Percentiles rank a stretch among this genome's conserved stretches.
These are phyloP conservation scores for Trametes cinnabarina DNA, from an alignment of 768 basidiomycete genomes.

Conservation along the genomic window DNA sequence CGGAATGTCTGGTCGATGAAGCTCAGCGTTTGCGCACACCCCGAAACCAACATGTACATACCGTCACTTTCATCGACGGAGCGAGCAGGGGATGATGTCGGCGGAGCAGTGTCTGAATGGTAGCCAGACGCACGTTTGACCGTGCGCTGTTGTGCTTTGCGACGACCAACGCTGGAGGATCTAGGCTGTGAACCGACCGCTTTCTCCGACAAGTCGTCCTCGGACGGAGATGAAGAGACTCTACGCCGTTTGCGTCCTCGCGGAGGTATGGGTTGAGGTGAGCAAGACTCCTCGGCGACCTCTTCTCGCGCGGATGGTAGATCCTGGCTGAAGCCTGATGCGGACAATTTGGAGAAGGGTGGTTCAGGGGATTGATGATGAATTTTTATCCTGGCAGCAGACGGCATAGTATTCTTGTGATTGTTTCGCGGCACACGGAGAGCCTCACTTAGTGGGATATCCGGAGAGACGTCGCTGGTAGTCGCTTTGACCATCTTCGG, in stretches of 20 bases:
- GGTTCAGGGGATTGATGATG: neutral
- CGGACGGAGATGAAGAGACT: slow-evolving; percentile 7
- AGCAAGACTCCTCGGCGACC: neutral
- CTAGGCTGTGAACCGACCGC: neutral
- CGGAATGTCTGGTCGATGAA: neutral
- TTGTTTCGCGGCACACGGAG: neutral
- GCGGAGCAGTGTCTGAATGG: neutral
- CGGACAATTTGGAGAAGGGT: neutral
- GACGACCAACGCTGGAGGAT: neutral
- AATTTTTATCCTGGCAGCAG: neutral
- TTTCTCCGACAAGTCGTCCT: slow-evolving; percentile 2
- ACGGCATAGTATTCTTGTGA: neutral
- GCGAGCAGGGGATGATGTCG: slow-evolving; percentile 8
- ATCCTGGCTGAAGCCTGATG: neutral
- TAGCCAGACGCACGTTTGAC: neutral
- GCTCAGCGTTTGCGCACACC: neutral
- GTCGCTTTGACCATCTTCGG: neutral
- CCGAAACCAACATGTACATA: neutral
- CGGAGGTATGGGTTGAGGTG: neutral
- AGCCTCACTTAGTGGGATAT: neutral
- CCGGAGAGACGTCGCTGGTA: neutral
- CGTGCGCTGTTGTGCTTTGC: neutral
- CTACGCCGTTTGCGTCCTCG: slow-evolving; percentile 11
- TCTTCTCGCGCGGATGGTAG: no score
- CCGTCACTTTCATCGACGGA: slow-evolving; percentile 9